Evolutionary conservation across 306 rosid genomes (phyloP), one percentile per base, ranked within the genome.

Genomic region (Geum urbanum): DNA sequence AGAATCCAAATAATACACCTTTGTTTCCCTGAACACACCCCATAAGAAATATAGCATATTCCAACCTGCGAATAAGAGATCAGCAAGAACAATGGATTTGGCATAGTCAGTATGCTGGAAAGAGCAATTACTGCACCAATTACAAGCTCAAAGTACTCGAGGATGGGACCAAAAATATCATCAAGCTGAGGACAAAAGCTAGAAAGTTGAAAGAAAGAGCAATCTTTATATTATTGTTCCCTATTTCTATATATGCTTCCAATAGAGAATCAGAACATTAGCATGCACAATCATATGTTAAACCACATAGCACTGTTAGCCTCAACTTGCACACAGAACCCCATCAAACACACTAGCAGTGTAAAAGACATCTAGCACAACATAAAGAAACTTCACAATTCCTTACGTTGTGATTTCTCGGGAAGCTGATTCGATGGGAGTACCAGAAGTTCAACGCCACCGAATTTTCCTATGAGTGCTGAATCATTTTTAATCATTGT

Each of bases 341-440:
- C 39, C 35, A 73, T 52, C 66, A 69, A 61, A 72, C 63, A 80
- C 45, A 55, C 35, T 71, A 16, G 37, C 27, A 45, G 43, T 43
- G 61, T 46, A 66, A 3, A 32, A 32, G 37, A 32, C 37, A 52
- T 60, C 71, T 20, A 52, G 58, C 18, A 53, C 56, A 46, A 69
- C 46, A 67, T 24, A 59, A 74, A 9, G 48, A 77, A 66, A 67
- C 60, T 49, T 32, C 48, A 60, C 8, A 79, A 72, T 52, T 72
- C 71, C 96, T 84, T 92, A 92, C 98, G 89, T 80, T 88, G 96
- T 74, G 96, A 86, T 70, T 82, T 84, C 78, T 85, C 90, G 46
- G 97, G 98, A 73, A 92, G 97, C 82, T 85, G 92, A 77, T 84
- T 90, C 65, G 98, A 92, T 37, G 98, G 78, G 74, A 90, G 91